Evolutionary conservation across 2,329 filamentous ascomycete species (phyloP).

Genomic region (Ceratocystis colombiana): DNA sequence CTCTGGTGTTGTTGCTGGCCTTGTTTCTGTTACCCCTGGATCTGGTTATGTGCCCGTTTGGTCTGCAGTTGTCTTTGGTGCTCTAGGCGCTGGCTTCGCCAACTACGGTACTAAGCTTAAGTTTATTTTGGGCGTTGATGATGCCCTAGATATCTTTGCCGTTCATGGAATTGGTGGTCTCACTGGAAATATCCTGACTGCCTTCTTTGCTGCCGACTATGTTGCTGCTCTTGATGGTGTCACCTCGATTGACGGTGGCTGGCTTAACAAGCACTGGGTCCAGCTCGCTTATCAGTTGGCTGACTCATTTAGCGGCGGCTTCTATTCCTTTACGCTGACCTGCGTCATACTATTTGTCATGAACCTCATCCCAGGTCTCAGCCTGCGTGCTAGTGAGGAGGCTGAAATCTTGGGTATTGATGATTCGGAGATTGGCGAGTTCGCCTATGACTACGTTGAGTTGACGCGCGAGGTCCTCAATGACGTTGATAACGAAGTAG

Average conservation of each 20-base stretch:
- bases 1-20: constrained; percentile 75
- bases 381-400: constrained; percentile 63
- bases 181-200: constrained; percentile 69
- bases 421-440: constrained; percentile 84
- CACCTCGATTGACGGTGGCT: constrained; percentile 60
- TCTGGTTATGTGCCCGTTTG: constrained; percentile 79
- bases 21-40: constrained; percentile 80
- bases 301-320: constrained; percentile 64
- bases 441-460: constrained; percentile 92
- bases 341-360: constrained; percentile 71
- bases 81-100: constrained; percentile 64
- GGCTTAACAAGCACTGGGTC: constrained; percentile 73
- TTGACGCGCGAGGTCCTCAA: constrained; percentile 51
- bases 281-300: constrained; percentile 77
- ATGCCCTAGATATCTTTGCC: constrained; percentile 80
- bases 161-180: constrained; percentile 70
- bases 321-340: constrained; percentile 69
- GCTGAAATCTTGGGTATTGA: constrained; percentile 79
- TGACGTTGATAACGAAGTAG: constrained; percentile 39
- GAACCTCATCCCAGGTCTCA: constrained; percentile 66
- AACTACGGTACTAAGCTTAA: constrained; percentile 91
- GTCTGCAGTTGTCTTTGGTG: constrained; percentile 70
- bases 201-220: constrained; percentile 74
- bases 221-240: constrained; percentile 70
- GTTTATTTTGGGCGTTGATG: constrained; percentile 69